Conservation (phyloP, 2,329 filamentous ascomycete species). For the Botrytis byssoidea region DNA sequence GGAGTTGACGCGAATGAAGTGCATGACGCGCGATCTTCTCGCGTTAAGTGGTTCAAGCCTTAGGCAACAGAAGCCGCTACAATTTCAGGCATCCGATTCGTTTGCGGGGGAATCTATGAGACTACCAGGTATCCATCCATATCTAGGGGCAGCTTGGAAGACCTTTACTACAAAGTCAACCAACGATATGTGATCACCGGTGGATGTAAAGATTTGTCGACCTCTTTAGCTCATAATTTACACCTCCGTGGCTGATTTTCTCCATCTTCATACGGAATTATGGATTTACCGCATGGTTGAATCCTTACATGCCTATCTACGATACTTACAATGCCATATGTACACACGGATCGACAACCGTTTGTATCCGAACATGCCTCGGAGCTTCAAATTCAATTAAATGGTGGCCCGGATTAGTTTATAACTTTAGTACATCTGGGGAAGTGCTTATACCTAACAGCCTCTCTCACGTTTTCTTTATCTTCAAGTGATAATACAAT, state of each 20-base stretch:
- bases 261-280: neutral
- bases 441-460: neutral
- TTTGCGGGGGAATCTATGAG: neutral
- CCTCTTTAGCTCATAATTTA: neutral
- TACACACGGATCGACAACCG: neutral
- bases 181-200: neutral
- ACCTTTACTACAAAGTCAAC: neutral
- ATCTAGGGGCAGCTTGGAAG: neutral
- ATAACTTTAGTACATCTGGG: neutral
- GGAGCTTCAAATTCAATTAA: conserved; percentile 14
- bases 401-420: conserved; percentile 11
- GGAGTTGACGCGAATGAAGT: conserved; percentile 19
- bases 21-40: conserved; percentile 21
- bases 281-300: neutral
- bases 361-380: conserved; percentile 20
- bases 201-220: conserved; percentile 2
- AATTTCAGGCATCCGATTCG: neutral
- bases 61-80: neutral
- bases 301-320: neutral
- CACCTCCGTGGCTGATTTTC: neutral
- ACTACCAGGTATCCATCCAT: neutral
- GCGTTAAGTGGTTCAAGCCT: conserved; percentile 23
- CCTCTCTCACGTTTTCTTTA: neutral
- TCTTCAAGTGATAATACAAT: neutral
- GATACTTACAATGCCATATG: neutral